phyloP scores from a whole-genome alignment of 1,139 yeast genomes.

The Hansenula lynferdii region DNA sequence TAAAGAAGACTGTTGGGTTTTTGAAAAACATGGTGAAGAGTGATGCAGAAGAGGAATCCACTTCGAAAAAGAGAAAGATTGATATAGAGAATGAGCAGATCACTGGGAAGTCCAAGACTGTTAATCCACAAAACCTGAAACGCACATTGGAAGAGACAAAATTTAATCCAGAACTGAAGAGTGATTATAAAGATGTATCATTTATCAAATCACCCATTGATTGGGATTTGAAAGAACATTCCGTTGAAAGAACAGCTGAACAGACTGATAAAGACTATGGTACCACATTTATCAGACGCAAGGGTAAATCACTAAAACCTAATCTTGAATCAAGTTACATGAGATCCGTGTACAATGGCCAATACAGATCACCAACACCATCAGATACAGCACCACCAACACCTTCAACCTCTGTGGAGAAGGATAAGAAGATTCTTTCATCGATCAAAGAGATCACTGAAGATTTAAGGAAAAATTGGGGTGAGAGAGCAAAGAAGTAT shows the following conservation, averaged over 20 bases:
- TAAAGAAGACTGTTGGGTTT: too few species aligned
- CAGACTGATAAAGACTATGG: constrained; percentile 20
- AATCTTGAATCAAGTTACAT: constrained; percentile 27
- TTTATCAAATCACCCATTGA: constrained; percentile 19
- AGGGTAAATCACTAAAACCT: constrained; percentile 10
- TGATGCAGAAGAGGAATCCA: background rate
- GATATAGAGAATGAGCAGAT: background rate
- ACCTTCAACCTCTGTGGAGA: constrained; percentile 3
- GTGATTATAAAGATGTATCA: constrained; percentile 10
- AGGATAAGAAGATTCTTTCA: constrained; percentile 3
- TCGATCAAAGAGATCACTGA: constrained; percentile 1
- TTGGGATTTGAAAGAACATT: constrained; percentile 10
- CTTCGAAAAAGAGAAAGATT: constrained; percentile 12
- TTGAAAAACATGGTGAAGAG: background rate
- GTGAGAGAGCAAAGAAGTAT: constrained; percentile 3
- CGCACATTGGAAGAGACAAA: constrained; percentile 4
- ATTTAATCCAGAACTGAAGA: constrained; percentile 12
- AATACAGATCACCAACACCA: constrained; percentile 25
- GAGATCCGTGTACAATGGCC: constrained; percentile 29
- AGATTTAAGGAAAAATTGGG: constrained; percentile 2
- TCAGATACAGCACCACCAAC: constrained; percentile 10
- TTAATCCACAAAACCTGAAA: constrained; percentile 4
- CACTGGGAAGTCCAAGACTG: background rate
- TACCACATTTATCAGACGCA: constrained; percentile 21
- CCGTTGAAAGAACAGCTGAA: background rate